Evolutionary conservation across 1,284 basidiomycete genomes (phyloP).

Genomic region (Leccinum fuscescens): DNA sequence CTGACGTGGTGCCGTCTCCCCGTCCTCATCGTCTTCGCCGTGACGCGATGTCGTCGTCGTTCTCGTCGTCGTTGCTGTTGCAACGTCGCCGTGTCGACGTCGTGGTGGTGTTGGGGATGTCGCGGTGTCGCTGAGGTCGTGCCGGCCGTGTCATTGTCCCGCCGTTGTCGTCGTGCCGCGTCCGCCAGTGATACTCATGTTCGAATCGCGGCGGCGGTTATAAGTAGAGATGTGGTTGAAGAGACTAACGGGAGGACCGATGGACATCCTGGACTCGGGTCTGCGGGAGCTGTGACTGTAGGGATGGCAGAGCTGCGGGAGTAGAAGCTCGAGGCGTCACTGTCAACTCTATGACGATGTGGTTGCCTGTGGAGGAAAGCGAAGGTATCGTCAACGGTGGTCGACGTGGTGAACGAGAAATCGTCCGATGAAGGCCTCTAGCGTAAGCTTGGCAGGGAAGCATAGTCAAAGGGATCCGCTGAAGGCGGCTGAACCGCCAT

Average conservation of each 20-base stretch:
- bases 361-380: slow-evolving; percentile 51
- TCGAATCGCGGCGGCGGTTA: slow-evolving; percentile 52
- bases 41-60: too few relatives aligned
- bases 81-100: too few relatives aligned
- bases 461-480: too few relatives aligned
- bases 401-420: slow-evolving; percentile 53
- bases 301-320: slow-evolving; percentile 44
- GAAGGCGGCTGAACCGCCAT: too few relatives aligned
- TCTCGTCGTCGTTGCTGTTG: too few relatives aligned
- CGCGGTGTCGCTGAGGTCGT: too few relatives aligned
- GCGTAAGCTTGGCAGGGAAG: too few relatives aligned
- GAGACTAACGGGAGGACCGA: slow-evolving; percentile 66
- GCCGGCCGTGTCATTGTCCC: too few relatives aligned
- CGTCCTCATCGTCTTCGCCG: too few relatives aligned
- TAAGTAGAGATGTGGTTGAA: slow-evolving; percentile 61
- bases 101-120: too few relatives aligned
- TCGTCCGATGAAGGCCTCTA: slow-evolving; percentile 44
- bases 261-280: slow-evolving; percentile 47
- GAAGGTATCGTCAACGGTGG: slow-evolving; percentile 70
- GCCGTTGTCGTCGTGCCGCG: too few relatives aligned
- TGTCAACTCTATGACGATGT: slow-evolving; percentile 60
- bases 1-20: too few relatives aligned
- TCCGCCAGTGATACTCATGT: slow-evolving; percentile 41
- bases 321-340: slow-evolving; percentile 74
- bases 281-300: slow-evolving; percentile 47